A percentile compares a stretch with the other conserved stretches of the same genome.
These are phyloP conservation scores for Lyophyllum semitale DNA, from an alignment of 768 basidiomycete species.

Conservation along the genomic window DNA sequence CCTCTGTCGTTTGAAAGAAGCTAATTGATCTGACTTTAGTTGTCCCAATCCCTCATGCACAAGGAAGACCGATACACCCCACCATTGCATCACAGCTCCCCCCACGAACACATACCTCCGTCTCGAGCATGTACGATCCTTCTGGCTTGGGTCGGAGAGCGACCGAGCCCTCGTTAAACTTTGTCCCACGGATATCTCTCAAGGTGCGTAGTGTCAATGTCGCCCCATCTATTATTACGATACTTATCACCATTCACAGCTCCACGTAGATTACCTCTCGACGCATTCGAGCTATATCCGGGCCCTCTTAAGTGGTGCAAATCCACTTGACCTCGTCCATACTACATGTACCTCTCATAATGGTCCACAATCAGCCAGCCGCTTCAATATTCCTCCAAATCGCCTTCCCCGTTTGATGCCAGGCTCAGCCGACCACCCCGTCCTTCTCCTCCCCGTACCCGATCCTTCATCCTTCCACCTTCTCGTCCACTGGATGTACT, in stretches of 20 bases:
- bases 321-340: slow-evolving; percentile 59
- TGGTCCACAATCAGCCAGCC: slow-evolving; percentile 22
- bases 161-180: slow-evolving; percentile 51
- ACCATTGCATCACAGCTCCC: slow-evolving; percentile 27
- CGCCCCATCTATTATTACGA: neutral
- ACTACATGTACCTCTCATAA: slow-evolving; percentile 29
- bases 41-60: slow-evolving; percentile 49
- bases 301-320: slow-evolving; percentile 68
- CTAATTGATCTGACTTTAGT: slow-evolving; percentile 33
- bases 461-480: slow-evolving; percentile 72
- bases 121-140: slow-evolving; percentile 38
- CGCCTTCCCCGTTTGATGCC: slow-evolving; percentile 71
- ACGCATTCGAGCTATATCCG: slow-evolving; percentile 78
- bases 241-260: slow-evolving; percentile 37
- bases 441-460: slow-evolving; percentile 73
- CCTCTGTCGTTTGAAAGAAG: neutral
- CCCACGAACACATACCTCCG: slow-evolving; percentile 29
- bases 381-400: slow-evolving; percentile 45
- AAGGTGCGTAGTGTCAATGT: slow-evolving; percentile 46
- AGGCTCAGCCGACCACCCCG: slow-evolving; percentile 65
- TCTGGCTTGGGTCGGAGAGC: slow-evolving; percentile 48
- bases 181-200: slow-evolving; percentile 59
- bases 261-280: slow-evolving; percentile 82
- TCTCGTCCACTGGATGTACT: slow-evolving; percentile 82
- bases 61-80: slow-evolving; percentile 34